Conservation (phyloP, 2,329 filamentous ascomycete genomes). For the Hymenoscyphus repandus region DNA sequence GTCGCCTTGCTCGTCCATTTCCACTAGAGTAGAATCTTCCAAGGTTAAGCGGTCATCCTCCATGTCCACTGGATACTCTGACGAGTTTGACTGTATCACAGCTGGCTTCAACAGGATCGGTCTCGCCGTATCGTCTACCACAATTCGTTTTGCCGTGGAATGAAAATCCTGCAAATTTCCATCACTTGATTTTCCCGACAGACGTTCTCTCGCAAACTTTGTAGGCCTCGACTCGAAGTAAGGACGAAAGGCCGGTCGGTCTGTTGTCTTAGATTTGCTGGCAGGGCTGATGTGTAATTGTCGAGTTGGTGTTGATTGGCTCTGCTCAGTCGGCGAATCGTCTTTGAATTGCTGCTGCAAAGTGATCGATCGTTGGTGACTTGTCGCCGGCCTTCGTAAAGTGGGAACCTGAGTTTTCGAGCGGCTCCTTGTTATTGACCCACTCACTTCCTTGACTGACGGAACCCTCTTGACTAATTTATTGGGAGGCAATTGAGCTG, state of each 20-base stretch:
- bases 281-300: slow-evolving; percentile 9
- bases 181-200: slow-evolving; percentile 24
- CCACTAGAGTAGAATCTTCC: slow-evolving; percentile 22
- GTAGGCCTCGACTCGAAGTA: slow-evolving; percentile 31
- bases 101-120: slow-evolving; percentile 30
- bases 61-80: slow-evolving; percentile 11
- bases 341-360: slow-evolving; percentile 47
- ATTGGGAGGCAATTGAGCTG: slow-evolving; percentile 54
- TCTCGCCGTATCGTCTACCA: slow-evolving; percentile 23
- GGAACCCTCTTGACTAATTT: slow-evolving; percentile 72
- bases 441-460: slow-evolving; percentile 44
- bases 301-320: slow-evolving; percentile 2
- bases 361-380: slow-evolving; percentile 70
- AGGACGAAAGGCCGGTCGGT: slow-evolving; percentile 26
- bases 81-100: slow-evolving; percentile 20
- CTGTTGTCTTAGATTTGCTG: slow-evolving; percentile 16
- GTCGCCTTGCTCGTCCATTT: slow-evolving; percentile 13
- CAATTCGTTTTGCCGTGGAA: slow-evolving; percentile 27
- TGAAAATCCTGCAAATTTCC: slow-evolving; percentile 19
- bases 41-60: slow-evolving; percentile 24
- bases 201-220: slow-evolving; percentile 26
- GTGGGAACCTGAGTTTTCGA: slow-evolving; percentile 58
- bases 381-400: slow-evolving; percentile 70
- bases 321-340: slow-evolving; percentile 18
- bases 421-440: slow-evolving; percentile 40